These are phyloP conservation scores for Marasmius oreades DNA, from an alignment of 1,284 basidiomycete genomes.

Conservation along the genomic window DNA sequence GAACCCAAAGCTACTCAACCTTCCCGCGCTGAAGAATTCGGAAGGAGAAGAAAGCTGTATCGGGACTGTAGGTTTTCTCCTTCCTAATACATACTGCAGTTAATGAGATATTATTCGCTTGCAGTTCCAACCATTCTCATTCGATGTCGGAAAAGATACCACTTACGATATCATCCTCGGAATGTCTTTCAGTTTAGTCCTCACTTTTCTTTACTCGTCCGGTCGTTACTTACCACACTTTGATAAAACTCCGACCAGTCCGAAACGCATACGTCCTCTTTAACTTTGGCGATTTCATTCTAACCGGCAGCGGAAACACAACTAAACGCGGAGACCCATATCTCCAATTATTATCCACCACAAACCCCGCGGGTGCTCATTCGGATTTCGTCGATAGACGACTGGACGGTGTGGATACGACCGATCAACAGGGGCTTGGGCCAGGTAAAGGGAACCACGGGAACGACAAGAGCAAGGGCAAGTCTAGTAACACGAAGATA, in stretches of 20 bases:
- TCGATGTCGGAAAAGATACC: slow-evolving; percentile 27
- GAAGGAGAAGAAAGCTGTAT: slow-evolving; percentile 38
- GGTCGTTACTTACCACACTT: slow-evolving; percentile 1
- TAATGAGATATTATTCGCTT: slow-evolving; percentile 5
- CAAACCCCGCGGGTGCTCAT: slow-evolving; percentile 40
- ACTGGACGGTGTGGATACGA: slow-evolving; percentile 46
- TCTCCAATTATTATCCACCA: slow-evolving; percentile 57
- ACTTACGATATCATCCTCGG: slow-evolving; percentile 47
- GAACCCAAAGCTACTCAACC: slow-evolving; percentile 30
- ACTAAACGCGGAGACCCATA: slow-evolving; percentile 40
- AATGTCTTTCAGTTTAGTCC: slow-evolving; percentile 50
- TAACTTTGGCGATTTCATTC: slow-evolving; percentile 57
- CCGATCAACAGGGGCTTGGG: slow-evolving; percentile 20
- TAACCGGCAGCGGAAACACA: slow-evolving; percentile 27
- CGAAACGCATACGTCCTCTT: slow-evolving; percentile 56
- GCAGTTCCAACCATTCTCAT: slow-evolving; percentile 47
- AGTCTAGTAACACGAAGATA: slow-evolving; percentile 10
- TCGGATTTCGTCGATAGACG: slow-evolving; percentile 50
- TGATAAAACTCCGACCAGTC: slow-evolving; percentile 27
- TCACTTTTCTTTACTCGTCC: neutral
- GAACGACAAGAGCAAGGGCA: slow-evolving; percentile 5
- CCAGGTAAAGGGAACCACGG: slow-evolving; percentile 6
- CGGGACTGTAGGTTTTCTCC: slow-evolving; percentile 38
- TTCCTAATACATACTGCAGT: neutral
- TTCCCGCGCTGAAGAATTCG: slow-evolving; percentile 28